Conservation (phyloP, 2,329 filamentous ascomycete species). For the Chaetoscypha palmicola region DNA sequence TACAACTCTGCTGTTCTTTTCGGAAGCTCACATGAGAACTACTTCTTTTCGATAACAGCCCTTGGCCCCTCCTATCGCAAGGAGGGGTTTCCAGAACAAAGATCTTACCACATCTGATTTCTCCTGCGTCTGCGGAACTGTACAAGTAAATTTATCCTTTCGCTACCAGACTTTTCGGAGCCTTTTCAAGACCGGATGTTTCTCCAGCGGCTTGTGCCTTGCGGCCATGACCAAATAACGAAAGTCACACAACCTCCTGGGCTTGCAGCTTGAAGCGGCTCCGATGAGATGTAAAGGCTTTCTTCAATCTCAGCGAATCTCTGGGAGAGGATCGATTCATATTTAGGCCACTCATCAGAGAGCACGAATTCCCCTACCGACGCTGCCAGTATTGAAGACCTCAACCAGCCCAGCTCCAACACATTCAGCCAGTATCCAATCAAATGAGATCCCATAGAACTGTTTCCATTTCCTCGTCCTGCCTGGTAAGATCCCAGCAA, state of each 20-base stretch:
- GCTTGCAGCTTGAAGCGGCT: no score
- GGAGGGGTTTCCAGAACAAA: neutral
- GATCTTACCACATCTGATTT: neutral
- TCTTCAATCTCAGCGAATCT: neutral
- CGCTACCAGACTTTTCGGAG: no score
- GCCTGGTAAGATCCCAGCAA: constrained; percentile 49
- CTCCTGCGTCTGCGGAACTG: neutral
- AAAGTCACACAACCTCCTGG: no score
- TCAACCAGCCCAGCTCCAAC: constrained; percentile 64
- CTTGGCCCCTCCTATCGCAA: neutral
- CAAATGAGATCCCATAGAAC: constrained; percentile 62
- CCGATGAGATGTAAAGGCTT: neutral
- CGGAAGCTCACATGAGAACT: neutral
- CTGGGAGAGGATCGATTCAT: no score
- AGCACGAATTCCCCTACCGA: constrained; percentile 57
- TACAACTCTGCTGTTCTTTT: constrained; percentile 2
- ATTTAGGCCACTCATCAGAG: constrained; percentile 14
- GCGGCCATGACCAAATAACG: no score
- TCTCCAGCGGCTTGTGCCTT: no score
- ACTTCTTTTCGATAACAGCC: constrained; percentile 1
- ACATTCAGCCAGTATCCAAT: constrained; percentile 66
- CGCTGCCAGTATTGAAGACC: constrained; percentile 66
- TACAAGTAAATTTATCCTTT: no score
- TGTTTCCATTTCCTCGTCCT: constrained; percentile 63
- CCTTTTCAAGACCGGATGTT: no score